Conservation (phyloP, 2,329 filamentous ascomycete species). For the Ophiobolus disseminans region DNA sequence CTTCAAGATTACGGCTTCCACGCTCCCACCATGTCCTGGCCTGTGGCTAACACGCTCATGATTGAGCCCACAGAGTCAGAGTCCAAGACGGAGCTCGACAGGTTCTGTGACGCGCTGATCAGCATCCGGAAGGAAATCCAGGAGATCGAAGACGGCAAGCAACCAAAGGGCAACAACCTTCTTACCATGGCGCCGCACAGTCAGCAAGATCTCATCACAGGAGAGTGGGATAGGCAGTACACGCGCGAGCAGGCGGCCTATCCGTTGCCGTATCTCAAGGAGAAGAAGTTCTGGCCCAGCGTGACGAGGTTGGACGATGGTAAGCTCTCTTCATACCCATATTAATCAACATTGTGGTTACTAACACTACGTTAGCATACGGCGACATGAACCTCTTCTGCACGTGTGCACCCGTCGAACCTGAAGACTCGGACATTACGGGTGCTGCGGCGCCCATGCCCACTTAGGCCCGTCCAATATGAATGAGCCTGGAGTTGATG, state of each 20-base stretch:
- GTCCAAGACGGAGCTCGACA: conserved; percentile 88
- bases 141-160: conserved; percentile 79
- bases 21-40: conserved; percentile 96
- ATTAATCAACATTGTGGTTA: not conserved
- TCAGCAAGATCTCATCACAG: conserved; percentile 76
- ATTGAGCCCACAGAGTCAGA: conserved; percentile 97
- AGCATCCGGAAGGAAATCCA: conserved; percentile 85
- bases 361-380: conserved; percentile 66
- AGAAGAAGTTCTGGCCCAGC: conserved; percentile 98
- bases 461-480: conserved; percentile 27
- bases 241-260: conserved; percentile 84
- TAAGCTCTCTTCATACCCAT: conserved; percentile 54
- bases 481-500: not conserved
- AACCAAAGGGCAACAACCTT: conserved; percentile 78
- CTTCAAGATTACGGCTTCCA: conserved; percentile 98
- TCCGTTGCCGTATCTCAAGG: conserved; percentile 78
- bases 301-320: conserved; percentile 88
- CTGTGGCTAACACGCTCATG: conserved; percentile 94
- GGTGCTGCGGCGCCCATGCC: conserved; percentile 43
- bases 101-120: conserved; percentile 90
- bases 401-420: conserved; percentile 84
- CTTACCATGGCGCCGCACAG: conserved; percentile 90
- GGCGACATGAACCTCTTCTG: conserved; percentile 94
- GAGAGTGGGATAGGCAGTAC: conserved; percentile 85
- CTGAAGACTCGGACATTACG: conserved; percentile 37